Evolutionary conservation across 192 early-diverging fungal species (phyloP).

Genomic region (Coemansia javaensis): DNA sequence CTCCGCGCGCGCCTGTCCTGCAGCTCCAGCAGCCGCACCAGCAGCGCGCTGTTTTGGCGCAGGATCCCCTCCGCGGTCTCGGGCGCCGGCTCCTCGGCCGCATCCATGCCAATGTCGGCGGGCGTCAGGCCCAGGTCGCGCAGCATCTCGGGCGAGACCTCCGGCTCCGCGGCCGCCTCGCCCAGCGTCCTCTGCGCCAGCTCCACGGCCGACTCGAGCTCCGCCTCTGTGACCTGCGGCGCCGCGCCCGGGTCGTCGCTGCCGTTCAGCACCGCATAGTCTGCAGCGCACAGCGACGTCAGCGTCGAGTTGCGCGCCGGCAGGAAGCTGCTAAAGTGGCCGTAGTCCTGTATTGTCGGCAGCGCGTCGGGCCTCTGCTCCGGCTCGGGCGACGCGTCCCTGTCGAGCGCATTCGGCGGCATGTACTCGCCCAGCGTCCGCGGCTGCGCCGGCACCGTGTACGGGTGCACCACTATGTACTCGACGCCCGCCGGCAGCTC

Average conservation of each 20-base stretch:
- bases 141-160: conserved; percentile 10
- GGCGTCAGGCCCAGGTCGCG: conserved; percentile 11
- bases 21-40: conserved; percentile 19
- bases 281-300: conserved; percentile 5
- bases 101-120: conserved; percentile 13
- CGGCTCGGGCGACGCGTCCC: neutral
- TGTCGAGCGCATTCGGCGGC: conserved; percentile 2
- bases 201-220: conserved; percentile 13
- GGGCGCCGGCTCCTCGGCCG: neutral
- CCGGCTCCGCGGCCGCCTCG: neutral
- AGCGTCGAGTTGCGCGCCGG: conserved; percentile 28
- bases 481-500: conserved; percentile 42
- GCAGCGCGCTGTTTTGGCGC: conserved; percentile 15
- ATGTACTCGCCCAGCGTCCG: conserved; percentile 20
- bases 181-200: conserved; percentile 10
- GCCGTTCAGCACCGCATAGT: conserved; percentile 6
- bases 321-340: conserved; percentile 39
- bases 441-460: neutral
- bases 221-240: neutral
- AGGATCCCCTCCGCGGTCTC: conserved; percentile 32
- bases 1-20: conserved; percentile 31
- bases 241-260: neutral
- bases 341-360: conserved; percentile 19
- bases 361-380: neutral
- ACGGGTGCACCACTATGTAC: conserved; percentile 43